Evolutionary conservation across 1,139 yeast genomes (phyloP), one percentile per base, ranked within the genome.

Genomic region (Kurtzmaniella quercitrusa): DNA sequence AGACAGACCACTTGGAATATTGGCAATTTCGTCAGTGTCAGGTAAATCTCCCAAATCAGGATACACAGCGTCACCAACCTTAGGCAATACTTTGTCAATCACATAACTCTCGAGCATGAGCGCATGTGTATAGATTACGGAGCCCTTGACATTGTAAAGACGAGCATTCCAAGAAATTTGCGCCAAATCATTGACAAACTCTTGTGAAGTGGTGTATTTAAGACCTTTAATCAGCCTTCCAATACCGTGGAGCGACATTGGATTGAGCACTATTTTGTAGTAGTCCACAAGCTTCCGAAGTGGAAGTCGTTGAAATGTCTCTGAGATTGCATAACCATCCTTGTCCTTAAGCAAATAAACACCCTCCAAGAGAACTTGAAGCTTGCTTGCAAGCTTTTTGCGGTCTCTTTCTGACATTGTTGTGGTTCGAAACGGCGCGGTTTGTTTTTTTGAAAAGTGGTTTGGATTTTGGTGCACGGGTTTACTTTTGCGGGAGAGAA

Each of bases 111-210:
- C 94, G 50, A 91, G 63, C 22, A 82, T 72, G 15, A 76, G 70
- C 0, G 97, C 96, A 53, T 85, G 87, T 33, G 72, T 70, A 61
- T 84, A 86, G 40, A 85, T 83, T 14, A 70, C 68, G 0, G 91
- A 80, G 14, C 76, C 81, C 49, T 80, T 82, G 45, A 82, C 82
- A 59, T 91, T 91, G 62, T 84, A 91, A 39, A 83, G 77, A 48
- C 88, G 77, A 2, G 97, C 97, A 59, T 91, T 91, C 89, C 95
- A 88, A 1, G 88, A 77, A 39, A 91, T 85, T 60, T 87, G 93
- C 0, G 84, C 88, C 47, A 91, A 60, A 59, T 89, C 97, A 46
- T 71, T 75, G 36, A 91, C 66, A 59, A 88, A 89, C 45, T 80
- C 82, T 52, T 81, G 84, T 0, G 87, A 80, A 41, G 69, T 67